These are phyloP conservation scores for Populus hybrid DNA, from an alignment of 441 rosid species.

Conservation along the genomic window DNA sequence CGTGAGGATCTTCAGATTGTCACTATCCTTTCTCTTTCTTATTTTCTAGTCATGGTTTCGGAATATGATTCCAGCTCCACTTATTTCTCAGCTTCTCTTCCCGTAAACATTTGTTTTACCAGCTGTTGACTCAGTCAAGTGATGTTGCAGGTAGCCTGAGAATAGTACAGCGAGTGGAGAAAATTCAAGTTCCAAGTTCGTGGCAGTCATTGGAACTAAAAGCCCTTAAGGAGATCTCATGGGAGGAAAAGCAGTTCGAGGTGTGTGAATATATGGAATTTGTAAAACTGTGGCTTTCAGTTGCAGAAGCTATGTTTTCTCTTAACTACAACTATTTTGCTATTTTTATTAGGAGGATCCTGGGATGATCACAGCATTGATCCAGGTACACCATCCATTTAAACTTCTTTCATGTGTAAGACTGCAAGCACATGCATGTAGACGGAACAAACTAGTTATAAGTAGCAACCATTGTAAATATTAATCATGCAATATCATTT, in stretches of 20 bases:
- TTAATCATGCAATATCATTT: background rate
- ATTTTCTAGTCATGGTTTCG: background rate
- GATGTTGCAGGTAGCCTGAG: constrained; percentile 66
- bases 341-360: constrained; percentile 38
- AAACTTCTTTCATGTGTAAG: background rate
- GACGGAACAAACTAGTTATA: background rate
- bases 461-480: background rate
- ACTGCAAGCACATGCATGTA: background rate
- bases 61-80: background rate
- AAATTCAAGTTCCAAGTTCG: constrained; percentile 57
- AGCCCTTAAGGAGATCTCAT: constrained; percentile 45
- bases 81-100: background rate
- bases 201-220: constrained; percentile 45
- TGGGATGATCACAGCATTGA: constrained; percentile 61
- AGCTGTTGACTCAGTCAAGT: background rate
- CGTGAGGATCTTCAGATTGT: background rate
- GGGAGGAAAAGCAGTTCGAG: constrained; percentile 72
- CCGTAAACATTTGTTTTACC: background rate
- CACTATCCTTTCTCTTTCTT: background rate
- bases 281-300: background rate
- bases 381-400: constrained; percentile 44
- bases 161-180: constrained; percentile 73
- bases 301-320: background rate
- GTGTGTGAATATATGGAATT: constrained; percentile 23
- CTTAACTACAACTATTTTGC: background rate